Evolutionary conservation across 257 asterid genomes (phyloP), one percentile per base, ranked within the genome.

Genomic region (Coffea eugenioides): DNA sequence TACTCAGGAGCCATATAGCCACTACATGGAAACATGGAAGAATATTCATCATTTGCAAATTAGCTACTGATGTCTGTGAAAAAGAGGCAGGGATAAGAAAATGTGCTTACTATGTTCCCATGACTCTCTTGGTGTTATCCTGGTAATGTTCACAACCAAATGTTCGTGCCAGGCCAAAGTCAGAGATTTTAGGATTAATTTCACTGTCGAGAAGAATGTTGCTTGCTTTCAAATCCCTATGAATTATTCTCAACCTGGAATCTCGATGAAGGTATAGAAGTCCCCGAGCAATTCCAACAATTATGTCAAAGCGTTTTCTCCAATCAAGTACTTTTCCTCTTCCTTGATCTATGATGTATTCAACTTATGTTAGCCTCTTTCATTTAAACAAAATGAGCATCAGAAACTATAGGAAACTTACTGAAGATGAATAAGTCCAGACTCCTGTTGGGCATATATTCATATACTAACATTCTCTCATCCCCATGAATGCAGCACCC

Each of bases 1-100:
- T 86, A 86, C 45, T 86, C 87, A 2, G 89, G 89, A 71, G 89
- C 77, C 87, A 85, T 83, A 36, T 83, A 83, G 27, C 87, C 89
- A 49, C 87, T 85, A 23, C 73, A 68, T 16, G 20, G 18, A 65
- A 74, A 45, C 57, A 81, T 6, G 20, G 25, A 61, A 57, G 57
- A 76, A 10, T 4, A 61, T 45, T 57, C 69, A 31, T 31, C 34
- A 8, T 4, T 31, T 25, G 39, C 65, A 27, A 0, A 72, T 31
- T 27, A 27, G 48, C 41, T 14, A 65, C 43, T 54, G 25, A 14
- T 51, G 61, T 16, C 76, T 13, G 46, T 3, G 8, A 20, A 4
- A 41, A 67, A 61, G 31, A 12, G 31, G 41, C 15, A n/a, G 62
- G 6, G 21, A 39, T 23, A 18, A 15, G 25, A 65, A 39, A 43